phyloP scores from a whole-genome alignment of 2,329 filamentous ascomycete species.

The Colletotrichum liriopes region DNA sequence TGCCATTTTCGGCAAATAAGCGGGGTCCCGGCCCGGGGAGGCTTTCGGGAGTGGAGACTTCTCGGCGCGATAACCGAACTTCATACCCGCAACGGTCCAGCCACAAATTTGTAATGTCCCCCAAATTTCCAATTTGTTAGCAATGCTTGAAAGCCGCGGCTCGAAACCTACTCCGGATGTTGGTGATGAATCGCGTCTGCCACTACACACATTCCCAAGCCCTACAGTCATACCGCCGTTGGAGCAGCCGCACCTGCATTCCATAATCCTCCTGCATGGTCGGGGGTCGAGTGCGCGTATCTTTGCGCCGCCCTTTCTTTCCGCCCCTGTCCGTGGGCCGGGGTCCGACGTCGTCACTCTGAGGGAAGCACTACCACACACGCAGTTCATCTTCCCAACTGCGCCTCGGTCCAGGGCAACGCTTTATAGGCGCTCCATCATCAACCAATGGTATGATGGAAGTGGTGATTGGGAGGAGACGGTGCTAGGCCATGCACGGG shows the following conservation, averaged over 20 bases:
- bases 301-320: constrained; percentile 59
- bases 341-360: constrained; percentile 44
- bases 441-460: constrained; percentile 56
- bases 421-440: constrained; percentile 52
- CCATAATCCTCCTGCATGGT: constrained; percentile 65
- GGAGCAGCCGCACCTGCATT: constrained; percentile 55
- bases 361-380: constrained; percentile 55
- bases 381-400: constrained; percentile 67
- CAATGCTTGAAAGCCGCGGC: neutral
- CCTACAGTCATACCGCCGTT: constrained; percentile 46
- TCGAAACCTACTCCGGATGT: neutral
- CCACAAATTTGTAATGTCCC: too few species aligned
- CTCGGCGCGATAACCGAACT: neutral
- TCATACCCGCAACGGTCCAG: neutral
- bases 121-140: neutral
- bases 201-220: constrained; percentile 47
- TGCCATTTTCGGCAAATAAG: neutral
- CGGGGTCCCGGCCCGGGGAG: neutral
- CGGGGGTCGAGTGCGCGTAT: constrained; percentile 60
- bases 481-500: constrained; percentile 50
- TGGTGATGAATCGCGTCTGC: neutral
- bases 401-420: constrained; percentile 56
- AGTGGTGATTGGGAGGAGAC: constrained; percentile 54
- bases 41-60: neutral
- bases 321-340: constrained; percentile 43